phyloP scores from a whole-genome alignment of 2,329 filamentous ascomycete species.

The Gaeumannomyces tritici region DNA sequence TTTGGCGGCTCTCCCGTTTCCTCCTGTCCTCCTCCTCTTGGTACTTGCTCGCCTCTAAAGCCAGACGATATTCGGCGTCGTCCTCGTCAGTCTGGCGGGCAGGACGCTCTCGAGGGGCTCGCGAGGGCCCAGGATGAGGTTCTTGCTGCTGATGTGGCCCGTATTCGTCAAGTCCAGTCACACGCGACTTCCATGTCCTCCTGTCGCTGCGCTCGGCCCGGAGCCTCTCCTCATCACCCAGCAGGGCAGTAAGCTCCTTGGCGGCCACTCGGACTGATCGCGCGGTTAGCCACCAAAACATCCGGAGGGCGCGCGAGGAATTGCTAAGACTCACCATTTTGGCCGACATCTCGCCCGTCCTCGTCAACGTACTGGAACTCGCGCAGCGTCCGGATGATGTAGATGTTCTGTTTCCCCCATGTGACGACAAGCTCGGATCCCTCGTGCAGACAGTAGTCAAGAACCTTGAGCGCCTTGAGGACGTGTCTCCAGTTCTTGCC shows the following conservation, averaged over 20 bases:
- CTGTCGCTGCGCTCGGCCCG: conserved; percentile 84
- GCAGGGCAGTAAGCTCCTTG: conserved; percentile 86
- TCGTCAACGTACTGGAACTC: conserved; percentile 97
- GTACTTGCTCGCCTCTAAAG: conserved; percentile 88
- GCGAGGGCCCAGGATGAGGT: conserved; percentile 17
- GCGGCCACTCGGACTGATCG: conserved; percentile 79
- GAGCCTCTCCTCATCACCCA: conserved; percentile 88
- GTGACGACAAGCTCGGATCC: conserved; percentile 94
- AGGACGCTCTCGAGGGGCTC: conserved; percentile 22
- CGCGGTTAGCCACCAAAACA: conserved; percentile 15
- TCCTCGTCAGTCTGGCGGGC: conserved; percentile 62
- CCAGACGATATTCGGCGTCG: conserved; percentile 82
- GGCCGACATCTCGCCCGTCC: conserved; percentile 87
- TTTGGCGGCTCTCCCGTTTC: conserved; percentile 57
- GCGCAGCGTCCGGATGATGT: conserved; percentile 95
- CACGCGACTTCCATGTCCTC: conserved; percentile 93
- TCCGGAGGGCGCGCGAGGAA: neutral
- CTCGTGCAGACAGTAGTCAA: conserved; percentile 96
- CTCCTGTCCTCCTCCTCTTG: conserved; percentile 85
- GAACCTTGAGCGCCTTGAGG: conserved; percentile 90
- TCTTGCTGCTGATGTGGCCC: conserved; percentile 30
- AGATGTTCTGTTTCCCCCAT: conserved; percentile 96
- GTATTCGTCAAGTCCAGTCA: conserved; percentile 84
- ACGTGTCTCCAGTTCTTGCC: conserved; percentile 99
- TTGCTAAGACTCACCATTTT: conserved; percentile 62